Base-by-base conservation (phyloP, 192 early-diverging fungal genomes). In the Linnemannia schmuckeri region DNA sequence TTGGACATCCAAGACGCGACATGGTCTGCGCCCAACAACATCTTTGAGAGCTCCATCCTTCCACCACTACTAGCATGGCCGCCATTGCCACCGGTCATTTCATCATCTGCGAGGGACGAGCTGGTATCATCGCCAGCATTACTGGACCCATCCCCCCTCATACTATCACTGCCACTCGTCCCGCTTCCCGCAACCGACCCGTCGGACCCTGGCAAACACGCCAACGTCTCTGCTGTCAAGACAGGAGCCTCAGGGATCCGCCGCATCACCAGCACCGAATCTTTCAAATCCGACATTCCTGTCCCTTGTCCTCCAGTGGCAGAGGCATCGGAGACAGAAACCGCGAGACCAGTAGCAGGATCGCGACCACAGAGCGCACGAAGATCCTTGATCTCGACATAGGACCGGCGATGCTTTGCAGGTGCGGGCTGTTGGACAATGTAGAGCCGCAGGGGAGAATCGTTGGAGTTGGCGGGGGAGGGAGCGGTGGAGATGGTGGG, bases 401-500 rank as follows among this genome's bases (percentile, higher is more conserved):
- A 79, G 12, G 70, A 42, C 0, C 78, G 41, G 3, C 78, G 78
- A 8, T 72, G 78, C 37, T 72, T 79, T 6, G 70, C 70, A 6
- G 78, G 70, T 4, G 37, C 52, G 35, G 78, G 78, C 17, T 79
- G 78, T 40, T 72, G 78, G 70, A 79, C 69, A 6, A 79, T 79
- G 38, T 79, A 75, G 44, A 75, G 35, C 7, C 74, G 74, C 12
- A 57, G 70, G 22, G 70, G 61, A 3, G 2, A 3, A 0, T 66
- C 61, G 30, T 27, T 33, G 30, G 30, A 66, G 18, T 52, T 22
- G 61, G 61, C 8, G 15, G 52, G 20, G 20, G 52, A 18, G 37
- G 37, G 2, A 30, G 61, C 8, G 17, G 52, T 22, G 22, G 52
- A 54, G 18, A 22, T 57, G 18, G 55, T 1, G n/a, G 57, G 57